phyloP scores from a whole-genome alignment of 176 grass and related monocot genomes.

The Metroxylon sagu region DNA sequence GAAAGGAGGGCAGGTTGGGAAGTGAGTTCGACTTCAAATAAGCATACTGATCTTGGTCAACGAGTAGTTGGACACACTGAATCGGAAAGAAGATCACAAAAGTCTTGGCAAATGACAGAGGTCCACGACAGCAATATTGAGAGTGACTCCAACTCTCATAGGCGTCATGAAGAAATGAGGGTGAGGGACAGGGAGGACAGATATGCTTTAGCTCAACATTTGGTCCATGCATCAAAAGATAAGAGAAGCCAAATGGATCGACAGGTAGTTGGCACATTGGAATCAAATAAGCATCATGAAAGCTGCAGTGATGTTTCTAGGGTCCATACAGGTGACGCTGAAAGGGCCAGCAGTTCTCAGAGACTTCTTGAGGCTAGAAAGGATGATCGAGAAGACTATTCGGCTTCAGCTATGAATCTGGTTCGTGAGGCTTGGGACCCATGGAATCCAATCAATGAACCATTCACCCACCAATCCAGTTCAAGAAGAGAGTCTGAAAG shows the following conservation, averaged over 20 bases:
- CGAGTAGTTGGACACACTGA: not conserved
- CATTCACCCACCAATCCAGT: conserved; percentile 19
- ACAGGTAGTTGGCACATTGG: conserved; percentile 35
- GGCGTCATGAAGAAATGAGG: not conserved
- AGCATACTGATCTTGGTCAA: not conserved
- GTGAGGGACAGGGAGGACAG: not conserved
- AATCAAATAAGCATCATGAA: conserved; percentile 42
- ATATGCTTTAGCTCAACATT: conserved; percentile 23
- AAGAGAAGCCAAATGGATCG: conserved; percentile 51
- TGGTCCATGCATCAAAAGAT: conserved; percentile 46
- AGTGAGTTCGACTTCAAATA: conserved; percentile 2
- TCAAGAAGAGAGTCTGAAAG: conserved; percentile 13
- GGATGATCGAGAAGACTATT: conserved; percentile 6
- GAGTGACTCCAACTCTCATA: not conserved
- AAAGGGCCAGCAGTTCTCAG: conserved; percentile 14
- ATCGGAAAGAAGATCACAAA: not conserved
- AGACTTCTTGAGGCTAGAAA: conserved; percentile 10
- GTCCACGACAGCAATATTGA: not conserved
- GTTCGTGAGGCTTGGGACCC: conserved; percentile 13
- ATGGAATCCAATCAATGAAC: conserved; percentile 22
- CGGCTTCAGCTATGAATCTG: conserved; percentile 20
- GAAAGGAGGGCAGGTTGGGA: not conserved
- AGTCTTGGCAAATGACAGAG: not conserved
- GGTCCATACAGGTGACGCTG: conserved; percentile 3
- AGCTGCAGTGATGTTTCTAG: conserved; percentile 39